Conservation (phyloP, 2,329 filamentous ascomycete genomes). For the Phoma herbarum region DNA sequence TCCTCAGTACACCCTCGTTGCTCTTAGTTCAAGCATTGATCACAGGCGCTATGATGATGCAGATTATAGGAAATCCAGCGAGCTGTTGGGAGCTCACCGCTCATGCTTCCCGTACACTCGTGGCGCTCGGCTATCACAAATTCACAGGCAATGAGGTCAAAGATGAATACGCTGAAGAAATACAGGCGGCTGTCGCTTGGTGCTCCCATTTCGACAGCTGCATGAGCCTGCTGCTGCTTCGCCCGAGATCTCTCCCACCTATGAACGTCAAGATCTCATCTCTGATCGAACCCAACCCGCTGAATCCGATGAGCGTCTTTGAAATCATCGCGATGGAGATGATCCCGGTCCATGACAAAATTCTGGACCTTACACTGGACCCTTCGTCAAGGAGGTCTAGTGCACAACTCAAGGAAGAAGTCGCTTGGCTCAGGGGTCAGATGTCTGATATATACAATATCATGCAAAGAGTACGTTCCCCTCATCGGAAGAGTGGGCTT, state of each 20-base stretch:
- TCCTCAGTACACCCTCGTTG: slow-evolving; percentile 39
- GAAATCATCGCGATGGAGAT: slow-evolving; percentile 38
- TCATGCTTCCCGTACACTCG: slow-evolving; percentile 43
- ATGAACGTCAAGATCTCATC: slow-evolving; percentile 37
- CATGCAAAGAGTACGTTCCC: slow-evolving; percentile 34
- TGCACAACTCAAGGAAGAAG: slow-evolving; percentile 29
- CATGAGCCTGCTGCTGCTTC: slow-evolving; percentile 43
- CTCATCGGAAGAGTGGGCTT: not conserved
- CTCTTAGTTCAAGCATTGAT: slow-evolving; percentile 43
- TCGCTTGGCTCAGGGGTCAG: slow-evolving; percentile 31
- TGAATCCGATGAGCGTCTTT: slow-evolving; percentile 39
- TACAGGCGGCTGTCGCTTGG: slow-evolving; percentile 41
- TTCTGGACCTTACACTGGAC: slow-evolving; percentile 39
- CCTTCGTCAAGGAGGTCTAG: slow-evolving; percentile 21
- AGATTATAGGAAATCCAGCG: slow-evolving; percentile 45
- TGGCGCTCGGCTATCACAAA: slow-evolving; percentile 45
- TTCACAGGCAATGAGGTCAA: slow-evolving; percentile 26
- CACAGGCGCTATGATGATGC: slow-evolving; percentile 45
- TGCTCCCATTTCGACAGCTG: slow-evolving; percentile 44
- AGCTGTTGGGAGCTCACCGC: slow-evolving; percentile 45
- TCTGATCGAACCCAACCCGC: slow-evolving; percentile 34
- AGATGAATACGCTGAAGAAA: slow-evolving; percentile 37
- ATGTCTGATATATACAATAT: slow-evolving; percentile 35
- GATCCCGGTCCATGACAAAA: slow-evolving; percentile 41
- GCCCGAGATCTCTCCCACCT: slow-evolving; percentile 41